Evolutionary conservation across 768 basidiomycete genomes (phyloP).

Genomic region (Boletus insuetus): DNA sequence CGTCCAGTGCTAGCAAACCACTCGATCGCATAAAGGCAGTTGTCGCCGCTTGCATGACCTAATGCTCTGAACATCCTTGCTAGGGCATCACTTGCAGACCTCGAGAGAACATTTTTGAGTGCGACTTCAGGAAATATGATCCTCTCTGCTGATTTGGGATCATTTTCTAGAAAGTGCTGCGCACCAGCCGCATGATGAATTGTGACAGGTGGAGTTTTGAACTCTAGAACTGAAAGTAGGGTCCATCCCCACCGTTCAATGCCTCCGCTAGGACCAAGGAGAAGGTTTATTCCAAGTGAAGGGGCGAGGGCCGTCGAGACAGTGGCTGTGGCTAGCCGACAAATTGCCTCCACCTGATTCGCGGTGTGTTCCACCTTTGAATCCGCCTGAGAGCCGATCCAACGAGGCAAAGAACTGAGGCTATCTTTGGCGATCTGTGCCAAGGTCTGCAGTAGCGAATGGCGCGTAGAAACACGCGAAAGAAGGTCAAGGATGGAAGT

Average conservation of each 20-base stretch:
- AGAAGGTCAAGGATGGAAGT: slow-evolving; percentile 48
- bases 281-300: slow-evolving; percentile 47
- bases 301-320: slow-evolving; percentile 25
- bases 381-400: slow-evolving; percentile 69
- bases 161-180: slow-evolving; percentile 55
- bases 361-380: slow-evolving; percentile 69
- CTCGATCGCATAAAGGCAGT: slow-evolving; percentile 73
- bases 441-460: slow-evolving; percentile 52
- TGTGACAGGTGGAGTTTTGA: slow-evolving; percentile 52
- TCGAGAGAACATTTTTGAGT: slow-evolving; percentile 55
- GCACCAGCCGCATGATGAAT: slow-evolving; percentile 47
- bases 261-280: slow-evolving; percentile 79
- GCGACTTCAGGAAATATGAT: slow-evolving; percentile 56
- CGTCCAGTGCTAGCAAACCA: slow-evolving; percentile 68
- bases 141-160: slow-evolving; percentile 35
- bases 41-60: slow-evolving; percentile 66
- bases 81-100: slow-evolving; percentile 51
- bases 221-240: slow-evolving; percentile 76
- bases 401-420: slow-evolving; percentile 67
- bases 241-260: slow-evolving; percentile 94
- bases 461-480: slow-evolving; percentile 39
- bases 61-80: slow-evolving; percentile 71
- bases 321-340: slow-evolving; percentile 40
- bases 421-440: slow-evolving; percentile 62
- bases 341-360: slow-evolving; percentile 67